Percentiles rank a stretch among this genome's conserved stretches.
phyloP scores from a whole-genome alignment of 2,329 filamentous ascomycete genomes.

The Exophiala oligosperma region DNA sequence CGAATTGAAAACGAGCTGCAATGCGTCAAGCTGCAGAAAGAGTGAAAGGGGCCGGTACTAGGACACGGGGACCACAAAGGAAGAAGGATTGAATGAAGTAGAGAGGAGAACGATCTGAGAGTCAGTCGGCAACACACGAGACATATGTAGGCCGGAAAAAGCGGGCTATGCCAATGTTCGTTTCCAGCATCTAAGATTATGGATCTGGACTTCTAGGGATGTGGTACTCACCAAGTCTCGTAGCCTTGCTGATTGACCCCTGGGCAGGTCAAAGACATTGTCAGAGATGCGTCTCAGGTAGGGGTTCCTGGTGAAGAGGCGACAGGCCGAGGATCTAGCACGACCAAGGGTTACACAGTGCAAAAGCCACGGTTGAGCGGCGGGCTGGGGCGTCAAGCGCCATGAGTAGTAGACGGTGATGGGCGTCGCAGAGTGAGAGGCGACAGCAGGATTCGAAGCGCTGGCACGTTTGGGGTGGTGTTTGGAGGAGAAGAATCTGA shows the following conservation, averaged over 20 bases:
- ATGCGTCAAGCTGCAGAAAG: constrained; percentile 28
- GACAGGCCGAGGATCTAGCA: constrained; percentile 14
- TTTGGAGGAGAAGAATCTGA: constrained; percentile 20
- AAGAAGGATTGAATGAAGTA: constrained; percentile 22
- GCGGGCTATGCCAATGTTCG: constrained; percentile 6
- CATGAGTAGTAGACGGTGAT: neutral
- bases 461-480: constrained; percentile 22
- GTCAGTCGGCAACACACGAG: constrained; percentile 13
- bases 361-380: constrained; percentile 5
- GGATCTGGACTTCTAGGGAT: constrained; percentile 23
- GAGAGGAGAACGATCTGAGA: constrained; percentile 9
- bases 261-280: constrained; percentile 20
- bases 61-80: constrained; percentile 12
- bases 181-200: constrained; percentile 17
- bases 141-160: constrained; percentile 23
- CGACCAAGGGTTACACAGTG: constrained; percentile 3
- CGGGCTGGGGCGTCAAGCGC: neutral
- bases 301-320: constrained; percentile 4
- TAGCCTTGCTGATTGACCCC: constrained; percentile 21
- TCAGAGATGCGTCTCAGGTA: constrained; percentile 21
- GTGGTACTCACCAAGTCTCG: constrained; percentile 25
- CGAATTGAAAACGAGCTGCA: constrained; percentile 23
- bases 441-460: constrained; percentile 15
- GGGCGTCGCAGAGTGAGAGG: constrained; percentile 21
- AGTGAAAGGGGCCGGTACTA: constrained; percentile 21